Percentiles rank a stretch among this genome's conserved stretches.
phyloP scores from a whole-genome alignment of 352 stramenopile genomes.

The Globisporangium parvum region DNA sequence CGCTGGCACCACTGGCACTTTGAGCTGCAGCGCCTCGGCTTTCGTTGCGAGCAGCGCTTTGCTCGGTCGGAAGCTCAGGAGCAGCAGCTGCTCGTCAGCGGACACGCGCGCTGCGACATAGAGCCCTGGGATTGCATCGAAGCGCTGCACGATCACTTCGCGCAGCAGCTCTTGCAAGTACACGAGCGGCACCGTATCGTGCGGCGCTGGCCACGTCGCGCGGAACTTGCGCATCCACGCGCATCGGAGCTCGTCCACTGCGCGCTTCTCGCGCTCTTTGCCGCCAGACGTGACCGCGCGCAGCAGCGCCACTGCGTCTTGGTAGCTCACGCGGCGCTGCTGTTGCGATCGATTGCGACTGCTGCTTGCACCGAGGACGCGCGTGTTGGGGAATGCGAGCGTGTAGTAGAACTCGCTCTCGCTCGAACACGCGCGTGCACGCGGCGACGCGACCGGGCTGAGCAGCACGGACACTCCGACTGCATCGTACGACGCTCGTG shows the following conservation, averaged over 20 bases:
- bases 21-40: constrained; percentile 36
- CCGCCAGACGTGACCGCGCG: constrained; percentile 43
- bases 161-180: constrained; percentile 65
- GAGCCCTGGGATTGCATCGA: constrained; percentile 42
- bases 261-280: constrained; percentile 29
- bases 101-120: constrained; percentile 25
- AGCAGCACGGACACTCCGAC: constrained; percentile 29
- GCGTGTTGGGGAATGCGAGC: constrained; percentile 56
- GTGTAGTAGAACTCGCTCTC: constrained; percentile 67
- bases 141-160: constrained; percentile 58
- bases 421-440: constrained; percentile 1
- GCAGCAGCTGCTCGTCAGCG: constrained; percentile 18
- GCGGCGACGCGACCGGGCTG: constrained; percentile 42
- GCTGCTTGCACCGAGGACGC: neutral
- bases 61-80: constrained; percentile 54
- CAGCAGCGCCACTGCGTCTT: constrained; percentile 39
- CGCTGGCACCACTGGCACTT: constrained; percentile 39
- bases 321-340: constrained; percentile 37
- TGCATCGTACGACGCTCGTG: constrained; percentile 27
- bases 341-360: neutral
- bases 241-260: constrained; percentile 25
- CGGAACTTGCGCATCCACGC: constrained; percentile 17
- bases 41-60: constrained; percentile 32
- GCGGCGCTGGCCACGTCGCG: constrained; percentile 38
- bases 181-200: constrained; percentile 44